phyloP scores from a whole-genome alignment of 164 flowering plant genomes.

The Echeveria elegans region DNA sequence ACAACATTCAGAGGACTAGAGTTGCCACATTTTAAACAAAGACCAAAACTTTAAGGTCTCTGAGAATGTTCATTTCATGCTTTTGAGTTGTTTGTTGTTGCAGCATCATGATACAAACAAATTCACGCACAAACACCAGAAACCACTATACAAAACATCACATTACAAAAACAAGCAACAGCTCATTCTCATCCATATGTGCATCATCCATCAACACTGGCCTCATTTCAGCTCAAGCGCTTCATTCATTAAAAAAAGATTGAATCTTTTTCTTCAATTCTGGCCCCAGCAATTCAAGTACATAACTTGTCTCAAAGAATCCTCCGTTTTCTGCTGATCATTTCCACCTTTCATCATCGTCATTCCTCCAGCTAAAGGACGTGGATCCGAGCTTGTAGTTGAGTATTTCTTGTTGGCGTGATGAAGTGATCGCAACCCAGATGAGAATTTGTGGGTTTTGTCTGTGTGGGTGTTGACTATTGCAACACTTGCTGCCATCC shows the following conservation, averaged over 20 bases:
- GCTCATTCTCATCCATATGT: background rate
- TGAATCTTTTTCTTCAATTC: background rate
- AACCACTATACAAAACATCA: background rate
- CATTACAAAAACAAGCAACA: background rate
- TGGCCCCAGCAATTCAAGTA: background rate
- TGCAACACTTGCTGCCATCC: background rate
- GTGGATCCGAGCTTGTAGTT: background rate
- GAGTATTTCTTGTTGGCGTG: background rate
- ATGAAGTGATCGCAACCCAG: background rate
- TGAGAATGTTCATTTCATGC: background rate
- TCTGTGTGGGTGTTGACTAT: background rate
- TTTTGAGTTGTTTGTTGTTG: background rate
- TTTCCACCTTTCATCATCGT: background rate
- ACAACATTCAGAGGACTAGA: background rate
- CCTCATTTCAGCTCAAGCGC: background rate
- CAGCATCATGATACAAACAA: background rate
- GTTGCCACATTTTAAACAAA: background rate
- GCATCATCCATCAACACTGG: background rate
- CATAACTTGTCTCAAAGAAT: background rate
- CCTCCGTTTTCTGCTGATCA: background rate
- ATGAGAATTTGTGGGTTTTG: background rate
- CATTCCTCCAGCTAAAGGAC: background rate
- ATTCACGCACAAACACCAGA: background rate
- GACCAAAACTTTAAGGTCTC: background rate
- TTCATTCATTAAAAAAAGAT: background rate